A percentile compares a stretch with the other conserved stretches of the same genome.
Conservation (phyloP, 176 grass and related monocot species). For the Carex scoparia region DNA sequence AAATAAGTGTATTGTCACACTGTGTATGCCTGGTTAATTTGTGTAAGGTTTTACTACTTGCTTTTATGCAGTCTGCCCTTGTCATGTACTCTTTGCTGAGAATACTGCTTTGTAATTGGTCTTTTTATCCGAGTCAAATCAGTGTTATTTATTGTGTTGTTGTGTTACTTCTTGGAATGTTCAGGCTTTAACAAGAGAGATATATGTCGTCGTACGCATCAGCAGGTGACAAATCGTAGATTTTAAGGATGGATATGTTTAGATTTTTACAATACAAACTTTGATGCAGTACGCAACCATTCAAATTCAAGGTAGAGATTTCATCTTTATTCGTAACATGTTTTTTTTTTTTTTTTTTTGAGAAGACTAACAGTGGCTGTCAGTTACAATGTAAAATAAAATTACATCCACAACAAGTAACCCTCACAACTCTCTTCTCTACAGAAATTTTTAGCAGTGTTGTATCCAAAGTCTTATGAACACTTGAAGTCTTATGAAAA, state of each 20-base stretch:
- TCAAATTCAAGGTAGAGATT: background rate
- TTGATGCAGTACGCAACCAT: background rate
- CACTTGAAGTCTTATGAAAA: background rate
- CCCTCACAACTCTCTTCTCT: too few species aligned
- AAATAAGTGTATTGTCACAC: conserved; percentile 11
- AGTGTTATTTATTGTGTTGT: background rate
- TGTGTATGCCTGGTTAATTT: background rate
- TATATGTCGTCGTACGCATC: background rate
- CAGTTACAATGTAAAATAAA: too few species aligned
- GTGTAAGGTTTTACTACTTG: background rate
- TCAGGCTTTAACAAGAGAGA: background rate
- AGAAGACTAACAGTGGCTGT: too few species aligned
- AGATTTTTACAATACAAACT: background rate
- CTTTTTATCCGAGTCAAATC: background rate
- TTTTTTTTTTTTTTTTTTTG: too few species aligned
- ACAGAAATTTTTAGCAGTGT: too few species aligned
- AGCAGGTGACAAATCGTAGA: background rate
- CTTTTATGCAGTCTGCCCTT: background rate
- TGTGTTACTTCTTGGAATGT: background rate
- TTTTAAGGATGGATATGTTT: background rate
- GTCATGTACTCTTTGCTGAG: background rate
- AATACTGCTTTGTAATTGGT: background rate
- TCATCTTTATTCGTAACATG: background rate
- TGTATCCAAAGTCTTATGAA: too few species aligned
- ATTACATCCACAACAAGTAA: too few species aligned